Base-by-base conservation (phyloP, 208 protist species). In the Crithidia acanthocephali region DNA sequence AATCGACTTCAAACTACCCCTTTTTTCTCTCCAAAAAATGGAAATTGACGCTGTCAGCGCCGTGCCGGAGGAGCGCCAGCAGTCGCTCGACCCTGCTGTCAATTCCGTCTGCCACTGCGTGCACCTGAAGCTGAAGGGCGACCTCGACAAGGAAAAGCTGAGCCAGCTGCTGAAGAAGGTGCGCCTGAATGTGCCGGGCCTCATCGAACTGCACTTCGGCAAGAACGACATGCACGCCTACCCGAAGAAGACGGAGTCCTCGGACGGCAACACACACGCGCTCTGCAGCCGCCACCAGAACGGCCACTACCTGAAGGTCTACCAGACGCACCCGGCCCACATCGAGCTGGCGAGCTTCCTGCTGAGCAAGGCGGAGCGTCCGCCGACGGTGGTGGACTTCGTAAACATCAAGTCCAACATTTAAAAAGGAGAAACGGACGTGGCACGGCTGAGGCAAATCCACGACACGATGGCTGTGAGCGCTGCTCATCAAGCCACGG, bases 181-280 rank as follows among this genome's bases (percentile, higher is more conserved):
- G 3, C 80, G 82, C 15, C 37, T 47, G 1, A 42, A 61, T 48
- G 68, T 88, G 27, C 79, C 86, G 0, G 86, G 83, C 0, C 67
- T 91, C 30, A 81, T 91, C 45, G 86, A 91, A 58, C 47, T 91
- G n/a, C 81, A 88, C 53, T 88, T 91, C 48, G 86, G 86, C 22
- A 56, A 65, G 40, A 90, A 82, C 51, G 69, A 83, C 60, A 56
- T 75, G 72, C 42, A 76, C 9, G 58, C 79, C 18, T 86, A 80
- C 70, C 56, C 68, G n/a, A 68, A 58, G 50, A 79, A 78, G 66
- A 77, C 27, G 22, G 65, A 84, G 56, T 47, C 57, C n/a, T 28
- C 78, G 0, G 52, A 45, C 11, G 81, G 78, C 61, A 76, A 81
- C 67, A 89, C 83, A 4, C 81, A 89, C 58, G 78, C 81, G 13